These are phyloP conservation scores for Talaromyces atroroseus DNA, from an alignment of 2,329 filamentous ascomycete genomes.

Conservation along the genomic window DNA sequence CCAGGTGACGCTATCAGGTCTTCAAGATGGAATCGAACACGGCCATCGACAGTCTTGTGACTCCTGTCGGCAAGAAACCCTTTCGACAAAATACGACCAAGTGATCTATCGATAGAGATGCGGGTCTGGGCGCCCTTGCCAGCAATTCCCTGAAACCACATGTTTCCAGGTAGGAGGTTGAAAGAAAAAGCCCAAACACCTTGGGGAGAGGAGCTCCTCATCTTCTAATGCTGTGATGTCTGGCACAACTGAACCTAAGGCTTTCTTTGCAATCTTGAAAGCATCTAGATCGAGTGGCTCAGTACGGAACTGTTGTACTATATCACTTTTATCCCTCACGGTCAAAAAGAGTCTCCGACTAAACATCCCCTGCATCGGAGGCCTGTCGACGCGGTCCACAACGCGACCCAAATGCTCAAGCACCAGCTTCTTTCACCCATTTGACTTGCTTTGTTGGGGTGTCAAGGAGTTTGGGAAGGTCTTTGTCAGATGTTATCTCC, in stretches of 20 bases:
- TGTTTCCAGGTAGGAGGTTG: slow-evolving; percentile 17
- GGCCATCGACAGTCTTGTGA: slow-evolving; percentile 15
- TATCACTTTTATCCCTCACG: slow-evolving; percentile 17
- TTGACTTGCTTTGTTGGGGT: slow-evolving; percentile 20
- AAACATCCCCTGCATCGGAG: slow-evolving; percentile 25
- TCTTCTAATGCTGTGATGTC: slow-evolving; percentile 5
- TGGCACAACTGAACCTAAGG: background rate
- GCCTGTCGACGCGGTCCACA: slow-evolving; percentile 21
- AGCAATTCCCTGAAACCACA: slow-evolving; percentile 18
- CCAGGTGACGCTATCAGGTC: slow-evolving; percentile 19
- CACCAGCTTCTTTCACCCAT: slow-evolving; percentile 24
- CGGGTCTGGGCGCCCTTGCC: slow-evolving; percentile 19
- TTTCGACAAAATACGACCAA: slow-evolving; percentile 19
- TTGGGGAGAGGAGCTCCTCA: slow-evolving; percentile 3
- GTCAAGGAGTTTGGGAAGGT: slow-evolving; percentile 20
- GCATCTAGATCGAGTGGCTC: background rate
- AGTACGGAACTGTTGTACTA: slow-evolving; percentile 20
- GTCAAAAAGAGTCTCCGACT: slow-evolving; percentile 22
- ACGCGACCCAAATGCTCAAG: slow-evolving; percentile 21
- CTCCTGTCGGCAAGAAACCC: slow-evolving; percentile 19
- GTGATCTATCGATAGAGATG: slow-evolving; percentile 19
- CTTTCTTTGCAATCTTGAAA: background rate
- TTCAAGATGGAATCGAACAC: slow-evolving; percentile 18
- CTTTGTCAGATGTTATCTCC: too few species aligned
- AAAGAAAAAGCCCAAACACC: slow-evolving; percentile 14